Conservation (phyloP, 2,329 filamentous ascomycete genomes). For the Neonectria ditissima region DNA sequence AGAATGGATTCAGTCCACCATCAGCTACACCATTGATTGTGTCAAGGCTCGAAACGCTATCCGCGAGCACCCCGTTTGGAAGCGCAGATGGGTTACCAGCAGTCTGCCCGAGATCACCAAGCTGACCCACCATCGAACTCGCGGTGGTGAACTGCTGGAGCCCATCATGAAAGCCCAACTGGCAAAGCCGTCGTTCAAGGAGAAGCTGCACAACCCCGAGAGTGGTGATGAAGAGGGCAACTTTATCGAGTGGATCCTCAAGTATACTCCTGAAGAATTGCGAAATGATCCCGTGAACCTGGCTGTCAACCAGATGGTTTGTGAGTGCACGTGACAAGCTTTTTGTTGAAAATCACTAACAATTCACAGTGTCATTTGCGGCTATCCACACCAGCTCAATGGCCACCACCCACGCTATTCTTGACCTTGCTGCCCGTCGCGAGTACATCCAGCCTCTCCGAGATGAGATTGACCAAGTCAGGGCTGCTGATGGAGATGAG, state of each 20-base stretch:
- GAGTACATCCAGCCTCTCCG: conserved; percentile 29
- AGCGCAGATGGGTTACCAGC: conserved; percentile 18
- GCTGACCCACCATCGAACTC: conserved; percentile 18
- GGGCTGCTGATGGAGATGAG: conserved; percentile 17
- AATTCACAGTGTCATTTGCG: conserved; percentile 13
- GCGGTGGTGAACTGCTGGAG: conserved; percentile 21
- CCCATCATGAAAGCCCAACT: conserved; percentile 21
- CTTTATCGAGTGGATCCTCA: conserved; percentile 27
- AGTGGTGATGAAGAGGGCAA: conserved; percentile 23
- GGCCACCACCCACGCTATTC: conserved; percentile 34
- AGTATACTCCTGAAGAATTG: conserved; percentile 22
- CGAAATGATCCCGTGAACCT: conserved; percentile 20
- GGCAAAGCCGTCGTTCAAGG: conserved; percentile 21
- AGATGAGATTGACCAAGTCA: conserved; percentile 24
- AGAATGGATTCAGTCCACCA: conserved; percentile 26
- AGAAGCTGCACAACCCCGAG: conserved; percentile 21
- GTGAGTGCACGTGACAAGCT: too few species aligned
- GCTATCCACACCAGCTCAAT: conserved; percentile 36
- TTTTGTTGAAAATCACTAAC: background rate
- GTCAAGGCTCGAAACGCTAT: conserved; percentile 25
- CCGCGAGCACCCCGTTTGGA: conserved; percentile 22
- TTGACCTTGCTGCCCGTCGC: conserved; percentile 35
- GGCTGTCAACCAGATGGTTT: conserved; percentile 27
- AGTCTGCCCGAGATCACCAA: conserved; percentile 21
- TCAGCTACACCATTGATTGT: conserved; percentile 24